Base-by-base conservation (phyloP, 176 grass and related monocot species). In the Saccharum spontaneum region DNA sequence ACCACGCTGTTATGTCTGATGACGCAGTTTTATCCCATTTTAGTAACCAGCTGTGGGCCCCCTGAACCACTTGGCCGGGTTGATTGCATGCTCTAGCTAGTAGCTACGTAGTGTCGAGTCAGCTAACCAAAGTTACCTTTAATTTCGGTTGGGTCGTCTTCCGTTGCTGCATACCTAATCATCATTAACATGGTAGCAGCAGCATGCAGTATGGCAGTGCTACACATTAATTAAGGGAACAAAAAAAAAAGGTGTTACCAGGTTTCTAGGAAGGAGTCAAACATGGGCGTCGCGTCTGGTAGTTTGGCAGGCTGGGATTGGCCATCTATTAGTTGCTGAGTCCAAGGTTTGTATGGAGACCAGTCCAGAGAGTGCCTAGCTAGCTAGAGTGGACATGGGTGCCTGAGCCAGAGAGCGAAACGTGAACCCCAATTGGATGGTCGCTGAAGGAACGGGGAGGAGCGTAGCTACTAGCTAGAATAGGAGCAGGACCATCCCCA, bases 271-370 rank as follows among this genome's bases (percentile, higher is more conserved):
- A 50, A 50, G 15, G 14, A 6, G 48, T 50, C 48, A 84, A 87
- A 43, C 75, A 74, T 79, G 46, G 48, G 15, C 15, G 15, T 50
- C 80, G 80, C 67, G n/a, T 38, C 78, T 50, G 33, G 62, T 26
- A 65, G 83, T 76, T 82, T 78, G 88, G 78, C 83, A 54, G 67
- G 9, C 68, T n/a, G 30, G 50, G 38, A 90, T 79, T 87, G 84
- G 80, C 71, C 26, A 20, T 20, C 41, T 33, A 20, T 14, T 64
- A 48, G 79, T 72, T 49, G 73, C 50, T 49, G 20, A 41, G 85
- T 87, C 75, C 50, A 84, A 80, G 80, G 76, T 80, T 76, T 87
- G 80, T 39, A 64, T 62, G 80, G 79, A 16, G 65, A 33, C 40
- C n/a, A 45, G 43, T 10, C 55, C 54, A 61, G 59, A 22, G 66